Conservation (phyloP, 371 early-diverging fungal genomes). For the Phascolomyces articulosus region DNA sequence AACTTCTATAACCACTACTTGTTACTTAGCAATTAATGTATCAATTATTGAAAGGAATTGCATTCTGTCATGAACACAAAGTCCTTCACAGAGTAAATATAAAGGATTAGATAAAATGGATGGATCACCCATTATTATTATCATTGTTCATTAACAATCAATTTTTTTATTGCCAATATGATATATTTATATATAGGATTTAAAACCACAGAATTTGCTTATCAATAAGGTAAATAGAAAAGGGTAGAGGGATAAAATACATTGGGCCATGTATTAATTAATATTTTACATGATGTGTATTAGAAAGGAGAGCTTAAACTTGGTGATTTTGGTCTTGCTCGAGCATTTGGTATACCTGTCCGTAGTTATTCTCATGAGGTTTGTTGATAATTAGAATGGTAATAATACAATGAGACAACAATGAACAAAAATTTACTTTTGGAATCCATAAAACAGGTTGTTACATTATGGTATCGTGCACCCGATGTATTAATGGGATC, state of each 20-base stretch:
- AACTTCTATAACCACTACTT: neutral
- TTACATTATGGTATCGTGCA: conserved; percentile 95
- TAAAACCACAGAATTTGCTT: conserved; percentile 85
- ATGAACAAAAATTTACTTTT: no score
- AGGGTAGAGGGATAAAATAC: no score
- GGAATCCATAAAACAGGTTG: conserved; percentile 52
- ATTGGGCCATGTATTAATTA: no score
- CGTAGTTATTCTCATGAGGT: conserved; percentile 98
- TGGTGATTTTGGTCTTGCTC: conserved; percentile 97
- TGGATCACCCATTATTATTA: no score
- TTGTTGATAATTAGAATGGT: conserved; percentile 20
- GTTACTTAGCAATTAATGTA: conserved; percentile 71
- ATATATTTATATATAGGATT: conserved; percentile 59
- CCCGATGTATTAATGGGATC: conserved; percentile 99
- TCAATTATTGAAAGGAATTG: conserved; percentile 83
- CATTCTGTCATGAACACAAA: conserved; percentile 79
- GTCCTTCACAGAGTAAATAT: conserved; percentile 75
- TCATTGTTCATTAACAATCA: no score
- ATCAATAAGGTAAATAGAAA: conserved; percentile 78
- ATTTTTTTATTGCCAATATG: no score
- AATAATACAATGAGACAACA: no score
- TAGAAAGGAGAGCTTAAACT: conserved; percentile 90
- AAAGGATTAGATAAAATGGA: no score
- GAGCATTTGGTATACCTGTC: conserved; percentile 97
- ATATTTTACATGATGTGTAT: neutral